Base-by-base conservation (phyloP, 164 flowering plant species). In the Dillenia turbinata region DNA sequence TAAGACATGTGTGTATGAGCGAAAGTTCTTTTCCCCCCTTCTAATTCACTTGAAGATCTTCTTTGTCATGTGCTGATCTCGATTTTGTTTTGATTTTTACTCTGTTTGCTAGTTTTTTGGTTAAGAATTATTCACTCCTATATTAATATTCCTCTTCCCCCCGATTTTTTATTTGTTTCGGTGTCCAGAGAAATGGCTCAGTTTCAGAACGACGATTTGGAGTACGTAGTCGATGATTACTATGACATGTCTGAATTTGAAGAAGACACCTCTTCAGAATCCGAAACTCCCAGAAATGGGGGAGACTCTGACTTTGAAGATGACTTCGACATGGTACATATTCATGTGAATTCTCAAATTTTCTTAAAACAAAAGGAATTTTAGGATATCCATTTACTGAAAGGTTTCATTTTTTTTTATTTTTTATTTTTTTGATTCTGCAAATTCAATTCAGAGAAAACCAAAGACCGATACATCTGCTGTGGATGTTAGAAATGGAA, bases 401-500 rank as follows among this genome's bases (percentile, higher is more conserved):
- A 6, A 8, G n/a, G 12, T n/a, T n/a, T n/a, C n/a, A n/a, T n/a
- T n/a, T n/a, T n/a, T n/a, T n/a, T n/a, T n/a, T n/a, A n/a, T n/a
- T n/a, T n/a, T n/a, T n/a, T n/a, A 0, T 10, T 44, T 12, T 33
- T 71, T 57, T 66, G 47, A 19, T n/a, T 59, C 52, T 46, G 49
- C 12, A 14, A 13, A 40, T 59, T 43, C 26, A 33, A 33, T 33
- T 33, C 69, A 90, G 93, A 70, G 61, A 67, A 83, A 85, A 72
- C 50, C 83, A 13, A 82, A 77, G 75, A 80, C 80, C 5, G 98
- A 90, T 73, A 90, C 97, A 1, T 83, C 98, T 1, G 96, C 98
- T 59, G 5, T 71, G 44, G 97, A 93, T 63, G 98, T 85, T 14
- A 85, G 87, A 60, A 85, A 86, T 69, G 98, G 97, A 14, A 93